A percentile compares a stretch with the other conserved stretches of the same genome.
phyloP scores from a whole-genome alignment of 1,284 basidiomycete species.

The Cystobasidiaceae sp. region DNA sequence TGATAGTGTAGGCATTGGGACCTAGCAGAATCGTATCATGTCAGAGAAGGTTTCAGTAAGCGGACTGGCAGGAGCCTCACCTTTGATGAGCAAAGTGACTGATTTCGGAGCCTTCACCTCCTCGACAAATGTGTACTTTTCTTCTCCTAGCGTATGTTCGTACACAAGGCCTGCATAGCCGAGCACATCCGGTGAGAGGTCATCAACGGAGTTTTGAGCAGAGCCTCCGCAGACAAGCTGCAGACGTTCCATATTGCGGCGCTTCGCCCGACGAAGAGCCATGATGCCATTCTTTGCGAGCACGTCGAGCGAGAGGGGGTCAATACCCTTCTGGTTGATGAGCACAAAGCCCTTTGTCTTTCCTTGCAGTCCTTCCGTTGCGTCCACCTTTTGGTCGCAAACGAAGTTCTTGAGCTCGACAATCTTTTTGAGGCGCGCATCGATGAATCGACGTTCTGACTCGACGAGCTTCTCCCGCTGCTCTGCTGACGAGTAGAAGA shows the following conservation, averaged over 20 bases:
- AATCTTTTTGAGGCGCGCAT: constrained; percentile 93
- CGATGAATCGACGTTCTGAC: constrained; percentile 89
- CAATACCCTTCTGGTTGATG: constrained; percentile 99
- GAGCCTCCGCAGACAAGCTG: constrained; percentile 91
- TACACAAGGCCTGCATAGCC: constrained; percentile 98
- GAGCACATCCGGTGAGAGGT: constrained; percentile 81
- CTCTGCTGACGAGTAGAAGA: constrained; percentile 98
- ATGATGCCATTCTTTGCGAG: constrained; percentile 95
- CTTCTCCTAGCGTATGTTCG: constrained; percentile 97
- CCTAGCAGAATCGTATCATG: constrained; percentile 45
- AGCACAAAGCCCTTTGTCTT: constrained; percentile 82
- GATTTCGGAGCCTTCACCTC: constrained; percentile 95
- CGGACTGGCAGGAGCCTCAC: constrained; percentile 47
- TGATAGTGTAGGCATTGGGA: constrained; percentile 94
- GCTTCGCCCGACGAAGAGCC: constrained; percentile 88
- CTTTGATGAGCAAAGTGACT: constrained; percentile 94
- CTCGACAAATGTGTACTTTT: constrained; percentile 98
- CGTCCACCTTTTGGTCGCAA: constrained; percentile 82
- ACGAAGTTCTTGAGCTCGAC: constrained; percentile 94
- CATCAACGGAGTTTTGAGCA: constrained; percentile 97
- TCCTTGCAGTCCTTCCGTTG: constrained; percentile 36
- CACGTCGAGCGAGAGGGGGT: constrained; percentile 93
- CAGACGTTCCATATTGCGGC: constrained; percentile 92
- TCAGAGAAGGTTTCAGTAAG: neutral
- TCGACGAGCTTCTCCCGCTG: constrained; percentile 99